These are phyloP conservation scores for Penicillium cataractarum DNA, from an alignment of 495 filamentous ascomycete genomes.

Conservation along the genomic window DNA sequence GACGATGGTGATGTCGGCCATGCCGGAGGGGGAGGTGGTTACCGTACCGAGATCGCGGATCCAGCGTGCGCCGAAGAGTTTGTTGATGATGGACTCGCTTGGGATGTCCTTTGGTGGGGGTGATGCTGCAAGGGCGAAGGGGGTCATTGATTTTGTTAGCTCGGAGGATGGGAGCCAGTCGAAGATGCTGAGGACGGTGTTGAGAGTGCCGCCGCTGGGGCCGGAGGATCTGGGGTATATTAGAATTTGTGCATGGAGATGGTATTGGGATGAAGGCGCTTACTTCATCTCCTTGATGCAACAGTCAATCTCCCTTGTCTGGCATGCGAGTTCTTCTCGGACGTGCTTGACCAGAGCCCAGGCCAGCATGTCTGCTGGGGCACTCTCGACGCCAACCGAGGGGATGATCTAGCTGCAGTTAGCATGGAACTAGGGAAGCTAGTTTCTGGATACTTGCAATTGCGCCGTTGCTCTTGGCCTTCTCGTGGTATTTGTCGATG, in stretches of 20 bases:
- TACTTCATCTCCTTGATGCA: slow-evolving; percentile 66
- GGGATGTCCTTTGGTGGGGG: slow-evolving; percentile 45
- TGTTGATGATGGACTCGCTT: slow-evolving; percentile 37
- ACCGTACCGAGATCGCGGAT: slow-evolving; percentile 70
- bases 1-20: slow-evolving; percentile 68
- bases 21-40: slow-evolving; percentile 59
- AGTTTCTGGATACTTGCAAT: slow-evolving; percentile 52
- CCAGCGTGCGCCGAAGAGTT: slow-evolving; percentile 61
- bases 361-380: slow-evolving; percentile 77
- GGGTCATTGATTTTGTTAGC: slow-evolving; percentile 55
- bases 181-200: slow-evolving; percentile 64
- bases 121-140: slow-evolving; percentile 70
- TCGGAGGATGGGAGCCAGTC: slow-evolving; percentile 63
- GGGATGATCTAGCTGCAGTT: slow-evolving; percentile 69
- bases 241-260: not conserved
- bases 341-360: slow-evolving; percentile 69
- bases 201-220: slow-evolving; percentile 75
- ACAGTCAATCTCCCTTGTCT: slow-evolving; percentile 61
- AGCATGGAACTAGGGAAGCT: slow-evolving; percentile 15
- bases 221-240: slow-evolving; percentile 41
- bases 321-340: slow-evolving; percentile 57
- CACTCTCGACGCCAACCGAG: slow-evolving; percentile 83
- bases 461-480: slow-evolving; percentile 73
- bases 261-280: slow-evolving; percentile 17
- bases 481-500: slow-evolving; percentile 77